Evolutionary conservation across 352 stramenopile genomes (phyloP).

Genomic region (Phytophthora pisi): DNA sequence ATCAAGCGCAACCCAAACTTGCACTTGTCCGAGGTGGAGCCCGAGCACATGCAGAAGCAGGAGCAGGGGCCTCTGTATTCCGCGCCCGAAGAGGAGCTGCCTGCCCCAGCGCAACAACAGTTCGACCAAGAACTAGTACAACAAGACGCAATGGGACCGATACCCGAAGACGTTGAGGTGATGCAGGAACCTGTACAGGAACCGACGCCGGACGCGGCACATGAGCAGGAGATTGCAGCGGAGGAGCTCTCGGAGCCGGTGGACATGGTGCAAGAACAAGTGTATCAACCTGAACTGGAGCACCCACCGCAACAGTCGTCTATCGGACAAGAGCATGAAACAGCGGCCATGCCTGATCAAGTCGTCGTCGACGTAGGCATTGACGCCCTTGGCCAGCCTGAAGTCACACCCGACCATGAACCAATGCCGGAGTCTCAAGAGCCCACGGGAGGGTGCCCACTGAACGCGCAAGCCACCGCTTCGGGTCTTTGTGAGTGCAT

Average conservation of each 20-base stretch:
- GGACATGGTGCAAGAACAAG: conserved; percentile 7
- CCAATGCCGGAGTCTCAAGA: neutral
- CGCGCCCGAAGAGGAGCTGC: neutral
- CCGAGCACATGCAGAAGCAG: conserved; percentile 3
- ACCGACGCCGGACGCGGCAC: conserved; percentile 1
- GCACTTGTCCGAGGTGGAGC: conserved; percentile 22
- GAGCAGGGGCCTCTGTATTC: neutral
- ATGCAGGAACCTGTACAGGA: neutral
- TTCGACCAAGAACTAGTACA: conserved; percentile 1
- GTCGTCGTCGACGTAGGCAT: neutral
- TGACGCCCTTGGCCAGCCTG: neutral
- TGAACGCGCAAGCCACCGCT: conserved; percentile 33
- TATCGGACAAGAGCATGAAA: neutral
- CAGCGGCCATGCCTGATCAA: neutral
- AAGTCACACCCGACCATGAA: conserved; percentile 10
- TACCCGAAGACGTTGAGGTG: neutral
- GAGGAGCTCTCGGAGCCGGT: neutral
- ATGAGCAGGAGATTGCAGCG: neutral
- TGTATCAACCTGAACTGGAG: conserved; percentile 5
- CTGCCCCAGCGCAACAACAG: neutral
- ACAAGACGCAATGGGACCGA: neutral
- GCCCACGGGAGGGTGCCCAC: conserved; percentile 33
- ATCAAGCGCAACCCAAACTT: conserved; percentile 64
- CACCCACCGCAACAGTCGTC: neutral
- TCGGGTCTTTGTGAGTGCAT: conserved; percentile 55